Conservation (phyloP, 192 early-diverging fungal genomes). For the Backusella luteola region DNA sequence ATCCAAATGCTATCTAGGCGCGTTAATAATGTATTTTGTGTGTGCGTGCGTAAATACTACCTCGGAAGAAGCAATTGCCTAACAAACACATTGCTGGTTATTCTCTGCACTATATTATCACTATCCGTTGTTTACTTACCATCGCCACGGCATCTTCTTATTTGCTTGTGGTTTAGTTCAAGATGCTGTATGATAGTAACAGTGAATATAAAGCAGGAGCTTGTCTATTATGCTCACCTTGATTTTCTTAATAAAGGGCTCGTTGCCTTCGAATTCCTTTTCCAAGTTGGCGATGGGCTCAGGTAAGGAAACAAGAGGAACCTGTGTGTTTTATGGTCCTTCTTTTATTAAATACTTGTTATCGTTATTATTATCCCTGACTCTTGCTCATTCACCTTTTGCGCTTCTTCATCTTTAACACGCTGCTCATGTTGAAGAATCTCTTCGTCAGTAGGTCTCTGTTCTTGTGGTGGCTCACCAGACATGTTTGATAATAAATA, state of each 20-base stretch:
- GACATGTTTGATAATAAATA: neutral
- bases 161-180: slow-evolving; percentile 38
- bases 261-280: slow-evolving; percentile 52
- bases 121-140: slow-evolving; percentile 29
- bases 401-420: slow-evolving; percentile 59
- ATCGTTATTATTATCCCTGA: no score
- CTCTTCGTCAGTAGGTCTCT: slow-evolving; percentile 37
- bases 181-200: slow-evolving; percentile 39
- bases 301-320: slow-evolving; percentile 52
- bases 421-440: slow-evolving; percentile 45
- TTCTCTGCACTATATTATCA: neutral
- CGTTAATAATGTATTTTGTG: neutral
- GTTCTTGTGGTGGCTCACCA: neutral
- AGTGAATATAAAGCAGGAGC: neutral
- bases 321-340: slow-evolving; percentile 2
- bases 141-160: slow-evolving; percentile 60
- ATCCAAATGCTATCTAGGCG: slow-evolving; percentile 47
- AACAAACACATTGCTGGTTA: neutral
- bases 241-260: slow-evolving; percentile 50
- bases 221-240: slow-evolving; percentile 26
- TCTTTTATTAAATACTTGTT: neutral
- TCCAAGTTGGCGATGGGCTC: slow-evolving; percentile 45
- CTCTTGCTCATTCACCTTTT: slow-evolving; percentile 28
- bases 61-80: slow-evolving; percentile 67
- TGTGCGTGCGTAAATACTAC: slow-evolving; percentile 16